Base-by-base conservation (phyloP, 2,329 filamentous ascomycete species). In the Ophiocordyceps camponoti-rufipedis region DNA sequence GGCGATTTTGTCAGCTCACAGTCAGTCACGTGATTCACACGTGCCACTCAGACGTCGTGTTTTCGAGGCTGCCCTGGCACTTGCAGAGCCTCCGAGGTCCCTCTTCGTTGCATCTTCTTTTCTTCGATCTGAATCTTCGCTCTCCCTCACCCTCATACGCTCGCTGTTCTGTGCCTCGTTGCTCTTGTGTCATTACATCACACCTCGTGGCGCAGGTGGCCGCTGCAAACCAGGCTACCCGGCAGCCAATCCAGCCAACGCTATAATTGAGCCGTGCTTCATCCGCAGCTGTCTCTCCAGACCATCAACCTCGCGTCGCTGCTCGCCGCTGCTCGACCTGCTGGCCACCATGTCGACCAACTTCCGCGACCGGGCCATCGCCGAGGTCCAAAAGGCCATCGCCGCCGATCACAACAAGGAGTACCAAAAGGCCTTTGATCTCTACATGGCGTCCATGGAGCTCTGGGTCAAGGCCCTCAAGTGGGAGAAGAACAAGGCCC, bases 401-500 rank as follows among this genome's bases (percentile, higher is more conserved):
- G 88, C 94, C 62, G 80, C 84, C 56, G 91, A 98, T 69, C 94
- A 89, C 53, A 83, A 85, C 42, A 88, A 86, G 61, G 86, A 96
- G 61, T 98, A 98, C 67, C 87, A 95, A 57, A 89, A 93, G 64
- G 91, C 91, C 47, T 96, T 96, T 63, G 85, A 94, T 60, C 74
- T 83, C 51, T 98, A 98, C 75, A 95, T 94, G 70, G 81, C 86
- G 54, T 82, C 89, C 44, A 83, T 98, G 55, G 89, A 98, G 67
- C 78, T 96, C 48, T 98, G 96, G 72, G 94, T 98, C 84, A 83
- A 96, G 49, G 91, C 91, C 32, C 74, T 98, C 49, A 98, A 98
- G 72, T 98, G 89, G 89, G 91, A 98, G 70, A 98, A 96, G 75
- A 96, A 95, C 68, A 80, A 84, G 51, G 89, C 88, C 56, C 88